Conservation (phyloP, 2,329 filamentous ascomycete genomes). For the Acephala macrosclerotiorum region DNA sequence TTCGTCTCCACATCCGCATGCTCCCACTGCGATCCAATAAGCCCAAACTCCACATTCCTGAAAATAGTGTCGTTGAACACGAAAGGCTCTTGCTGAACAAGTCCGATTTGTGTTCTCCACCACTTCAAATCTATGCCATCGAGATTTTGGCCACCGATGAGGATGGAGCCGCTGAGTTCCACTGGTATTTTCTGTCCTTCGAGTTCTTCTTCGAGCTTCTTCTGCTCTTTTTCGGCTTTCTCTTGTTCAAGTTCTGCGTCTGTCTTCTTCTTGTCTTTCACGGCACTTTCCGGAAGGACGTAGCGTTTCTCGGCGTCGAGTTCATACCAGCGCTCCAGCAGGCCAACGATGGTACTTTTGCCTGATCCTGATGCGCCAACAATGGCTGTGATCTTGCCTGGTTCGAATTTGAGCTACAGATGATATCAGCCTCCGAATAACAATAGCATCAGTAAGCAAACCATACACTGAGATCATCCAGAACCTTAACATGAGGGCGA, state of each 20-base stretch:
- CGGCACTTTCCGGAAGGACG: slow-evolving; percentile 49
- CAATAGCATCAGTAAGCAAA: neutral
- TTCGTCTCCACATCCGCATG: slow-evolving; percentile 62
- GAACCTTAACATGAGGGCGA: slow-evolving; percentile 67
- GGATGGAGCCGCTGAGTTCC: slow-evolving; percentile 59
- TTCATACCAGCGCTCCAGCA: slow-evolving; percentile 77
- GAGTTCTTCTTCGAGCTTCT: slow-evolving; percentile 39
- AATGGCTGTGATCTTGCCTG: slow-evolving; percentile 75
- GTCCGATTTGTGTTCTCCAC: slow-evolving; percentile 65
- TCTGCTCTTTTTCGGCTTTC: slow-evolving; percentile 25
- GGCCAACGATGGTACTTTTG: slow-evolving; percentile 76
- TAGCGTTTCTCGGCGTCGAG: slow-evolving; percentile 59
- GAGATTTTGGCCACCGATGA: slow-evolving; percentile 60
- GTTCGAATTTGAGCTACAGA: slow-evolving; percentile 49
- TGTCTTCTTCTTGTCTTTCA: slow-evolving; percentile 53
- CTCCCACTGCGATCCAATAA: slow-evolving; percentile 61
- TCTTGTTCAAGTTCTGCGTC: slow-evolving; percentile 44
- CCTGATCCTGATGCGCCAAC: slow-evolving; percentile 77
- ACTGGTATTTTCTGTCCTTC: slow-evolving; percentile 43
- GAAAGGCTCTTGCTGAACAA: slow-evolving; percentile 74
- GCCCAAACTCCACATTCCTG: slow-evolving; percentile 67
- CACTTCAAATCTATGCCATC: slow-evolving; percentile 68
- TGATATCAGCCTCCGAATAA: neutral
- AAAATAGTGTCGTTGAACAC: slow-evolving; percentile 72
- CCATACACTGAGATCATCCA: slow-evolving; percentile 53